These are phyloP conservation scores for Flagelloscypha sp. DNA, from an alignment of 768 basidiomycete genomes.

Conservation along the genomic window DNA sequence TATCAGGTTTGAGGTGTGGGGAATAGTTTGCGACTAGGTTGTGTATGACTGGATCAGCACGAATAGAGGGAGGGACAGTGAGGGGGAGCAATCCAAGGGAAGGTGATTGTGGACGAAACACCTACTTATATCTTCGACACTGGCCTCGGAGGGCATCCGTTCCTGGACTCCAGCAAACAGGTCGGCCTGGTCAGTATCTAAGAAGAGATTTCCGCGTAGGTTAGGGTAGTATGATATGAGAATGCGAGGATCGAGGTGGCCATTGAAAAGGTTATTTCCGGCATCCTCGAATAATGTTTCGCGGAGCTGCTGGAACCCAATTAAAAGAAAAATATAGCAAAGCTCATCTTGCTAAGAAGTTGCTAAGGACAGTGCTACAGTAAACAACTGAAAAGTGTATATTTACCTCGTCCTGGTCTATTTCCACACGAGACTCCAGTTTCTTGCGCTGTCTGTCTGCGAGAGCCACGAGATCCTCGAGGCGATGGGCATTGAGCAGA, in stretches of 20 bases:
- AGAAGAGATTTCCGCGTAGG: constrained; percentile 59
- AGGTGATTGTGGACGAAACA: constrained; percentile 22
- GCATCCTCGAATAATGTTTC: constrained; percentile 84
- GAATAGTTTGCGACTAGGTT: constrained; percentile 92
- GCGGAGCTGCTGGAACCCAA: constrained; percentile 70
- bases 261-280: constrained; percentile 66
- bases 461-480: constrained; percentile 56
- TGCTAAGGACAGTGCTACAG: neutral
- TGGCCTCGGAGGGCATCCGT: constrained; percentile 58
- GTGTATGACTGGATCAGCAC: constrained; percentile 76
- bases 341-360: constrained; percentile 52
- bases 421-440: constrained; percentile 40
- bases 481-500: constrained; percentile 52
- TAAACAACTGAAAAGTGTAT: constrained; percentile 6
- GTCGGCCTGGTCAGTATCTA: constrained; percentile 46
- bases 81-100: constrained; percentile 21
- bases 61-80: constrained; percentile 37
- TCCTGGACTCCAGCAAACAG: constrained; percentile 71
- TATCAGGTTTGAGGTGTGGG: constrained; percentile 70
- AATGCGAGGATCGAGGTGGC: constrained; percentile 77
- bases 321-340: constrained; percentile 70
- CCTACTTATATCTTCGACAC: constrained; percentile 84
- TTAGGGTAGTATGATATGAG: constrained; percentile 75
- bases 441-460: constrained; percentile 54
- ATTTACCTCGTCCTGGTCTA: constrained; percentile 49